Percentiles rank a stretch among this genome's conserved stretches.
These are phyloP conservation scores for Monosporascus ibericus DNA, from an alignment of 2,329 filamentous ascomycete species.

Conservation along the genomic window DNA sequence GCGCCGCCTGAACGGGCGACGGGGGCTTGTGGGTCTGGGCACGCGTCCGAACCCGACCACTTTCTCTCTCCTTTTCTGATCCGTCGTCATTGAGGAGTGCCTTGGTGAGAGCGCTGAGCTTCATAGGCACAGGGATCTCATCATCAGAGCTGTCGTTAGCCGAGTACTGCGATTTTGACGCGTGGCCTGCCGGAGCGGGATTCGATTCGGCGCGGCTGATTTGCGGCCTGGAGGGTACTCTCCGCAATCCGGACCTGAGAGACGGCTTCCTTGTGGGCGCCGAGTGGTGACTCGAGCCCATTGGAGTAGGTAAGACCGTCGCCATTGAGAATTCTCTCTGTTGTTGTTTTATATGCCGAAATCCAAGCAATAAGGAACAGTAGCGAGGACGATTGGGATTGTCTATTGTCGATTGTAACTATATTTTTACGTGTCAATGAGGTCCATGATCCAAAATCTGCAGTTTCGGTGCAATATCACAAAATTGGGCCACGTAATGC, in stretches of 20 bases:
- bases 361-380: conserved; percentile 1
- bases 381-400: conserved; percentile 15
- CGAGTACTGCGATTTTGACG: conserved; percentile 37
- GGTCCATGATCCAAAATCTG: conserved; percentile 31
- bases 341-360: conserved; percentile 7
- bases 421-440: conserved; percentile 35
- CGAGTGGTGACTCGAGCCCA: conserved; percentile 41
- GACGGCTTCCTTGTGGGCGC: conserved; percentile 46
- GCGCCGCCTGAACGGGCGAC: conserved; percentile 30
- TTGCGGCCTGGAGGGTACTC: conserved; percentile 40
- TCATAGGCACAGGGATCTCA: conserved; percentile 85
- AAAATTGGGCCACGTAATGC: conserved; percentile 30
- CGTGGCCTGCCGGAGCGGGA: conserved; percentile 25
- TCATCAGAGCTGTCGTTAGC: conserved; percentile 88
- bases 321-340: conserved; percentile 16
- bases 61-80: conserved; percentile 39
- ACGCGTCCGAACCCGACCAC: conserved; percentile 36
- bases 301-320: conserved; percentile 36
- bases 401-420: conserved; percentile 21
- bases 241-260: conserved; percentile 48
- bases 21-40: conserved; percentile 35
- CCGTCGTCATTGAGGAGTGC: conserved; percentile 66
- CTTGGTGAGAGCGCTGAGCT: conserved; percentile 87
- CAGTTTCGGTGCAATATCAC: conserved; percentile 27
- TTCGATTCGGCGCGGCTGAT: conserved; percentile 42